Evolutionary conservation across 2,329 filamentous ascomycete species (phyloP), one percentile per base, ranked within the genome.

Genomic region (Fusarium sacchari): DNA sequence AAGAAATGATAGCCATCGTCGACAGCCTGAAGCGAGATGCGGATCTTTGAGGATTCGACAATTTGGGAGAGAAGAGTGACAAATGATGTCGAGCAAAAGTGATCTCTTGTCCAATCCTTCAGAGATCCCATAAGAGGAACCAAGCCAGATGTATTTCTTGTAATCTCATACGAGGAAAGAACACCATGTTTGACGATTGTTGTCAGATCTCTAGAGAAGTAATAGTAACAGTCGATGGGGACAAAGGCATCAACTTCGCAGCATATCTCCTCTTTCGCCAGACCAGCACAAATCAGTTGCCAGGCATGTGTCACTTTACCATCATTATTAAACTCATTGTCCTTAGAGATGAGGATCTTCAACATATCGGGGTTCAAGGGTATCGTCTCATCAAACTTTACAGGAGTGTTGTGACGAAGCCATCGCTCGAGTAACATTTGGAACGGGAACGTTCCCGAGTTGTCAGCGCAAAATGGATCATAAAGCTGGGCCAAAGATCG

Each of bases 51-150:
- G 18, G 36, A 15, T 9, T 17, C 6, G 3, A 37, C n/a, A 2
- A 53, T 18, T 18, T 42, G n/a, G 3, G 44, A 34, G 13, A 60
- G 5, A 7, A 53, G 13, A n/a, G n/a, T n/a, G 4, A 12, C 8
- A 20, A 53, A 4, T 2, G 58, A 53, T 6, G 4, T 8, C 6
- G 37, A 43, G 22, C 46, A 53, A 15, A 34, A 43, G 15, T 53
- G 46, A 13, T 36, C 12, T 3, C 7, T 2, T 7, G 18, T 7
- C 2, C 7, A 15, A 7, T 43, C 2, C 11, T 18, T 34, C 7
- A 52, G 14, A 5, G n/a, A 39, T 26, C 20, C 8, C 4, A 60
- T 4, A 1, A 60, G n/a, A 0, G 46, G 58, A 7, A 18, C 2
- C 2, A 60, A 18, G 2, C 28, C 22, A 9, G n/a, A n/a, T 3